Evolutionary conservation across 2,329 filamentous ascomycete species (phyloP).

Genomic region (Colletotrichum camelliae): DNA sequence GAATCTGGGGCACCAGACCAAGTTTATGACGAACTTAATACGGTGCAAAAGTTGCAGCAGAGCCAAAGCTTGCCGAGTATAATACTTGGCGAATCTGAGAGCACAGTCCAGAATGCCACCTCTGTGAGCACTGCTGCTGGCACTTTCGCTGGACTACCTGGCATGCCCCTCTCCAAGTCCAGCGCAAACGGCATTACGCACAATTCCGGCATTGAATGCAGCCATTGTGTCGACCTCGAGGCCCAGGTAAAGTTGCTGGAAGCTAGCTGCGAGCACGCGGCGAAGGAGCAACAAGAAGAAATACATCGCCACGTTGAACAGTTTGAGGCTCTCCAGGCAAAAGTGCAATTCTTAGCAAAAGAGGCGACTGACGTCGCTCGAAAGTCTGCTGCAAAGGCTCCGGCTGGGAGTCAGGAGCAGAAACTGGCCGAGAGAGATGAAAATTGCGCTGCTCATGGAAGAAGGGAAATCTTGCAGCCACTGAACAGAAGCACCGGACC

Average conservation of each 20-base stretch:
- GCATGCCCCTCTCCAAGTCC: too few relatives aligned
- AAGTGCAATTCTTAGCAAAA: slow-evolving; percentile 85
- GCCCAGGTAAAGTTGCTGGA: slow-evolving; percentile 5
- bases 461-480: slow-evolving; percentile 90
- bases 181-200: not conserved
- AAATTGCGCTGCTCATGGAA: slow-evolving; percentile 87
- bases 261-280: not conserved
- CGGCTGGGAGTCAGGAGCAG: slow-evolving; percentile 72
- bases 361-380: slow-evolving; percentile 80
- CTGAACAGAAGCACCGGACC: slow-evolving; percentile 82
- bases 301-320: slow-evolving; percentile 83
- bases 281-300: slow-evolving; percentile 65
- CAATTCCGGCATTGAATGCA: not conserved
- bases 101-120: not conserved
- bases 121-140: not conserved
- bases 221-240: not conserved
- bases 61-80: not conserved
- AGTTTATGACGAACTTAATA: not conserved
- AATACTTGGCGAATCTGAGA: not conserved
- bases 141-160: not conserved
- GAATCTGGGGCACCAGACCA: not conserved
- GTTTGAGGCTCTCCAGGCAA: slow-evolving; percentile 90
- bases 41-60: not conserved
- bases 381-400: slow-evolving; percentile 66
- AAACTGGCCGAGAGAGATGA: slow-evolving; percentile 89